Evolutionary conservation across 306 rosid genomes (phyloP).

Genomic region (Prunus salicina): DNA sequence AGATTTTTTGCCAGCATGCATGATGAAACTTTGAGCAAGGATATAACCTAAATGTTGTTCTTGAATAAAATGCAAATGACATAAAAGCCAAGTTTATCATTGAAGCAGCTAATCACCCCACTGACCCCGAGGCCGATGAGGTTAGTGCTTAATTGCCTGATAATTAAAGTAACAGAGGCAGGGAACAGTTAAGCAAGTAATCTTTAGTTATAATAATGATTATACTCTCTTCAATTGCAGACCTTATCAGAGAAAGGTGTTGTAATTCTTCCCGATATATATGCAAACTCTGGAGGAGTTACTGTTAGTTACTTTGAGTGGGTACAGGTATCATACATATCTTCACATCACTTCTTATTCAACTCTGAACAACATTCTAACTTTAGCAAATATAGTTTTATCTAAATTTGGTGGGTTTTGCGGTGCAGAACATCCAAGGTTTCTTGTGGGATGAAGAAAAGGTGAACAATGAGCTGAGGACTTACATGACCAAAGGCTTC

Average conservation of each 20-base stretch:
- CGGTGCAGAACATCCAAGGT: slow-evolving; percentile 88
- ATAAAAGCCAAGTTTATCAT: slow-evolving; percentile 78
- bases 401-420: not conserved
- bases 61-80: slow-evolving; percentile 58
- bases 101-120: slow-evolving; percentile 96
- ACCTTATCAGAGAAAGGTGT: slow-evolving; percentile 76
- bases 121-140: slow-evolving; percentile 98
- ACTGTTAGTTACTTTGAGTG: slow-evolving; percentile 97
- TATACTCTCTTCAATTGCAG: slow-evolving; percentile 37
- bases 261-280: slow-evolving; percentile 86
- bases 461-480: slow-evolving; percentile 68
- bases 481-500: slow-evolving; percentile 79
- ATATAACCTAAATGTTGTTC: not conserved
- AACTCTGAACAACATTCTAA: not conserved
- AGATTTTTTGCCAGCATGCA: not conserved
- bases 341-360: not conserved
- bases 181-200: not conserved
- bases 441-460: slow-evolving; percentile 94
- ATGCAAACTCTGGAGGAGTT: slow-evolving; percentile 97
- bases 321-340: slow-evolving; percentile 69
- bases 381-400: not conserved
- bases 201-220: not conserved
- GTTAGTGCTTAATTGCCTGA: slow-evolving; percentile 29
- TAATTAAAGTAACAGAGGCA: not conserved
- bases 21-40: not conserved